phyloP scores from a whole-genome alignment of 257 asterid genomes.

The Capsicum pubescens region DNA sequence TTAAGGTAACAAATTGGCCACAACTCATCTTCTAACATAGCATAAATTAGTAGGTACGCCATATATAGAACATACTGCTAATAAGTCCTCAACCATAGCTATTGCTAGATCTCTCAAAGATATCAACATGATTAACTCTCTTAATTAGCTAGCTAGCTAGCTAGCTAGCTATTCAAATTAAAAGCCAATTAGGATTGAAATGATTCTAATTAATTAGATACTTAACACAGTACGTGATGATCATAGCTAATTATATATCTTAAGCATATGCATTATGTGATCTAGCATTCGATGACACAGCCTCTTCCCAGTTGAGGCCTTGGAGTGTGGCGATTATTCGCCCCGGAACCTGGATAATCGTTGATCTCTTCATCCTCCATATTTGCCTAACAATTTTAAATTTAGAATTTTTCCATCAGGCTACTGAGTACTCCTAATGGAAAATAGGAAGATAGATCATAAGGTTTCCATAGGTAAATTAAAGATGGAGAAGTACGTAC shows the following conservation, averaged over 20 bases:
- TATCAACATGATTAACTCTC: not conserved
- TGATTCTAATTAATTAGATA: not conserved
- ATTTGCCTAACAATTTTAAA: conserved; percentile 37
- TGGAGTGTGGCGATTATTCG: conserved; percentile 74
- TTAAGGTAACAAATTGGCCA: too few relatives aligned
- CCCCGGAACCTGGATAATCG: conserved; percentile 78
- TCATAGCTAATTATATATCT: not conserved
- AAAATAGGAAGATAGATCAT: not conserved
- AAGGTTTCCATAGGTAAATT: not conserved
- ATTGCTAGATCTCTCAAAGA: not conserved
- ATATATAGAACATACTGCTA: not conserved
- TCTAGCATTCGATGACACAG: conserved; percentile 49
- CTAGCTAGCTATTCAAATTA: conserved; percentile 14
- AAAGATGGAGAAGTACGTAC: conserved; percentile 48
- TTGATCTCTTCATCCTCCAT: conserved; percentile 43
- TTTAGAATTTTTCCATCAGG: not conserved
- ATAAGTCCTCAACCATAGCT: not conserved
- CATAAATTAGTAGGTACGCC: not conserved
- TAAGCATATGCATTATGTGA: not conserved
- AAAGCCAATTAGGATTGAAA: conserved; percentile 17
- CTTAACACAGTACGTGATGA: not conserved
- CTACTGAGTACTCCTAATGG: not conserved
- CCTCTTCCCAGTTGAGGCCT: conserved; percentile 51
- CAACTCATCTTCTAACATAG: not conserved
- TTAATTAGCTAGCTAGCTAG: conserved; percentile 7